Evolutionary conservation across 495 filamentous ascomycete genomes (phyloP), one percentile per base, ranked within the genome.

Genomic region (Melanomma pulvis-pyrius): DNA sequence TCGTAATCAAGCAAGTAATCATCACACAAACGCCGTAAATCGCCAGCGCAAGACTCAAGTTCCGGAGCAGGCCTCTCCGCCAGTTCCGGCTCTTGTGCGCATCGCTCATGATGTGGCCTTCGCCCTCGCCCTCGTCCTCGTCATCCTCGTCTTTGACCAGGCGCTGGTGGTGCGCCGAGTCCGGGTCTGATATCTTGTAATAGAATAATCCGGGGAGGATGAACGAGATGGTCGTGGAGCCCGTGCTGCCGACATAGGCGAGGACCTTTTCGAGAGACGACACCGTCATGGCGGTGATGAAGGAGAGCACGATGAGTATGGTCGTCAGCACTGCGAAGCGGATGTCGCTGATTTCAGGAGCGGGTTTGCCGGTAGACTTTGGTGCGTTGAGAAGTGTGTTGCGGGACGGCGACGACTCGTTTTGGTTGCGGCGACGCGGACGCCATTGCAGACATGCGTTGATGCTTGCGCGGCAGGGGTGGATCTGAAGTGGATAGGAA

Each of bases 161-260:
- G 11, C 89, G 87, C 70, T 92, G 91, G 69, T 96, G 92, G 50
- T 92, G 81, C 59, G 88, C 83, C 9, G 90, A 91, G 46, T 96
- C 87, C 0, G 96, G 96, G 13, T 88, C 85, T 0, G 89, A 92
- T 59, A 98, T 97, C 78, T 97, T 97, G 82, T 97, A 98, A 80
- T 97, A 98, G 76, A 98, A 98, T 15, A 98, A 74, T 0, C 94
- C 94, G 0, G 94, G 96, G 0, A 98, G 82, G 67, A 98, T 98
- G 75, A 98, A 98, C 67, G 90, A 94, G 70, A 98, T 98, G 69
- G 88, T 88, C 0, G 94, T 98, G 61, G 88, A 92, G 25, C 94
- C 94, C 0, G 94, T 98, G 71, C 88, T 92, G 8, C 96, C 94
- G 22, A 98, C 94, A 69, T 97, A 98, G 0, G 94, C 93, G 9